Evolutionary conservation across 2,329 filamentous ascomycete species (phyloP), one percentile per base, ranked within the genome.

Genomic region (Hortaea werneckii): DNA sequence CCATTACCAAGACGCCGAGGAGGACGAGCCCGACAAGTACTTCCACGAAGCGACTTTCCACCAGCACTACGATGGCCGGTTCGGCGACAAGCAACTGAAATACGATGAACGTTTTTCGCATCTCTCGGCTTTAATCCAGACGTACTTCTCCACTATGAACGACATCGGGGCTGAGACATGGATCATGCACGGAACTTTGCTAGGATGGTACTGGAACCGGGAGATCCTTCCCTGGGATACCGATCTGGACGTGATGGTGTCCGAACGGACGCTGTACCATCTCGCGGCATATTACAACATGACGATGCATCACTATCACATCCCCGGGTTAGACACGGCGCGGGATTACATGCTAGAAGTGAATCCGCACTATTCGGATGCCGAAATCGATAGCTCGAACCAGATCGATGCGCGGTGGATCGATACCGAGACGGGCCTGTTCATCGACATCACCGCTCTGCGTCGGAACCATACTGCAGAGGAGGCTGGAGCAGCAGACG

Each of bases 201-300:
- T 80, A 11, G 75, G 76, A 32, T 80, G 78, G 77, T 80, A 74
- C 71, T 81, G 78, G 78, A 79, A 79, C 53, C 68, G 72, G 44
- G 71, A 72, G 56, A 73, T 79, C 54, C 70, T 81, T 62, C 77
- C 77, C 2, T 80, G 78, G 77, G 78, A 81, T 56, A 73, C 71
- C 9, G 77, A 81, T 53, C 57, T 80, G 41, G 78, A 81, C 51
- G 74, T 80, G 9, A 74, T 79, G 58, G 69, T 81, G 11, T 73
- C 74, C 5, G 74, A 78, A 55, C 55, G 61, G 9, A 73, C 73
- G 0, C 76, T 80, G 43, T 59, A 67, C n/a, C 75, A 76, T 58
- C 65, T 81, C 5, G 77, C 74, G 7, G 62, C 65, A 26, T 78
- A 77, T 61, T 78, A 79, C 64, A 81, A 81, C 55, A 79, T 80